Conservation (phyloP, 106 monocot genomes). For the Dendrobium officinale region DNA sequence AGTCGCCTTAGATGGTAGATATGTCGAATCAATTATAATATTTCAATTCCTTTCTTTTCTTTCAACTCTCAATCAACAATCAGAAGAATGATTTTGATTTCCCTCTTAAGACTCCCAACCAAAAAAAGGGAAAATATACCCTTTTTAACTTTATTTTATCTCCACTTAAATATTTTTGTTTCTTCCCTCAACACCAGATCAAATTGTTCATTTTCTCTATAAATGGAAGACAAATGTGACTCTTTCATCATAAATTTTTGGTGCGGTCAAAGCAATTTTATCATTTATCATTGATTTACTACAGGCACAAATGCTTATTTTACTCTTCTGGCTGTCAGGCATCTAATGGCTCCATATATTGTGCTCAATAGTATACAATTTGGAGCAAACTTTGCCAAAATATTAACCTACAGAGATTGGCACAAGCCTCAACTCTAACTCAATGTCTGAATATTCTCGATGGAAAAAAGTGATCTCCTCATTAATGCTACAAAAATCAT, state of each 20-base stretch:
- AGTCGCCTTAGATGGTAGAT: no score
- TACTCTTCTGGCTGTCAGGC: background rate
- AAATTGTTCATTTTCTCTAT: background rate
- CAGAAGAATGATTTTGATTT: no score
- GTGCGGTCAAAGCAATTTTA: background rate
- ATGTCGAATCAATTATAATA: no score
- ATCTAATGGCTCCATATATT: background rate
- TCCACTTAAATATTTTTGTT: no score
- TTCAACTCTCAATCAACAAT: no score
- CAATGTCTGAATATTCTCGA: background rate
- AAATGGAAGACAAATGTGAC: background rate
- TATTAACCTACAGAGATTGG: background rate
- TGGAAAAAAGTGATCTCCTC: background rate
- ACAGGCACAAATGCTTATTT: background rate
- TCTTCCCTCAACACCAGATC: background rate
- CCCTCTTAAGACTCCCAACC: no score
- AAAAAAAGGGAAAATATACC: no score
- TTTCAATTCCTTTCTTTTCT: no score
- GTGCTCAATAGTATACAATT: background rate
- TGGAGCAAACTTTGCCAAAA: background rate
- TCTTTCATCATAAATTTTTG: background rate
- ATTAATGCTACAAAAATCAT: background rate
- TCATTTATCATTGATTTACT: background rate
- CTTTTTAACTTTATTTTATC: no score
- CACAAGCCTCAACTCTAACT: background rate